Evolutionary conservation across 1,284 basidiomycete species (phyloP), one percentile per base, ranked within the genome.

Genomic region (Boletus calvinii): DNA sequence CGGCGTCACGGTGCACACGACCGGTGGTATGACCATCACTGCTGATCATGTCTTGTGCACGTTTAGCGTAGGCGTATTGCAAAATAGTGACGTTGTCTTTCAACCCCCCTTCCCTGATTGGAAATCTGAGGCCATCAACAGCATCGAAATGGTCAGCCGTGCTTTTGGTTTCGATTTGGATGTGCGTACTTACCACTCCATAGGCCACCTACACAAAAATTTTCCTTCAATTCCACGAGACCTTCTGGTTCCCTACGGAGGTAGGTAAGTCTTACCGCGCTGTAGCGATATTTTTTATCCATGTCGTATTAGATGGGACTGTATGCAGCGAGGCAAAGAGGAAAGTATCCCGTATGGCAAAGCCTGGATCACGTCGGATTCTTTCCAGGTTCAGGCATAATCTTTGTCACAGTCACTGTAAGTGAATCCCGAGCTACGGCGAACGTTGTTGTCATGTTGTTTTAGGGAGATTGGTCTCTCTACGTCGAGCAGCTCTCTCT

Each of bases 171-270:
- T 12, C 3, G 22, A 5, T 22, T 22, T 22, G 2, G 7, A 15
- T 31, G 10, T 32, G 4, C 15, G 1, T 42, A 1, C 39, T 52
- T 20, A 58, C 24, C 11, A 1, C 12, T 3, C 2, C 6, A 10
- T 43, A 79, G 77, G 76, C 74, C 2, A 83, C 78, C 3, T 88
- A 85, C 61, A 86, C 85, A 4, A 88, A 87, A 68, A 85, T 88
- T 42, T 88, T 87, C 66, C 59, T 87, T 40, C 76, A 82, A 55
- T 88, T 87, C 61, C 73, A 79, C 0, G 61, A 77, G 50, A 83
- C 81, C 36, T 88, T 88, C 63, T 88, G 85, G 85, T 84, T 84
- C 53, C 75, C 82, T 36, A 82, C 81, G 0, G 74, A 87, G 77
- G 84, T 81, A 87, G 77, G 84, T 81, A 52, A n/a, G 53, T 0